Base-by-base conservation (phyloP, 2,329 filamentous ascomycete species). In the Penicillium sp. region DNA sequence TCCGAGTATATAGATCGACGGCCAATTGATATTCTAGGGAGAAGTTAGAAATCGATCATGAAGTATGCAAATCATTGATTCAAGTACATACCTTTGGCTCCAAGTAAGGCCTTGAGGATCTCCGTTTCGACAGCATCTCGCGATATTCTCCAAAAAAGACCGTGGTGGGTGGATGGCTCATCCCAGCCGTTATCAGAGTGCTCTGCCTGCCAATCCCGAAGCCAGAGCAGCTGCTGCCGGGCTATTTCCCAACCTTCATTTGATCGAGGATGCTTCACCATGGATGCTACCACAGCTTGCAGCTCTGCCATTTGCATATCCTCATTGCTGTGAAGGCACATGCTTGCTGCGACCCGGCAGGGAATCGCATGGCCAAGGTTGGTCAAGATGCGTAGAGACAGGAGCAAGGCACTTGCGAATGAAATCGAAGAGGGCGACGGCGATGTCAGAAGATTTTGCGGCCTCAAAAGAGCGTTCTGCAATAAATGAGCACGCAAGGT, bases 141-240 rank as follows among this genome's bases (percentile, higher is more conserved):
- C 21, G 78, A 68, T 44, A 86, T 73, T 62, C 78, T 79, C 54
- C 84, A 83, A 50, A 80, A 79, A 35, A 79, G 62, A 19, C 78
- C 78, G 58, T 73, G 71, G 27, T 78, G 79, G 33, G 69, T 65
- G 22, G 71, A 63, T 35, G 66, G 70, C 47, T 69, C 58, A 22
- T 68, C 58, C 49, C 61, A 57, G 19, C 50, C 69, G 14, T 62
- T 51, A 6, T 61, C 52, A 19, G 57, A 55, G 16, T 54, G 45
- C 22, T 65, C 60, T 46, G 75, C 74, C 24, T 79, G 81, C 86
- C 86, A 88, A 61, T 81, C 79, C 74, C 82, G 84, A 7, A 88
- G 76, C 85, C 85, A 88, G 8, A 86, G 71, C 13, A 88, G 62
- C 60, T 81, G 80, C 8, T 74, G 68, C 49, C 84, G 77, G 21